Conservation (phyloP, 2,329 filamentous ascomycete genomes). For the Orbilia ellipsospora region DNA sequence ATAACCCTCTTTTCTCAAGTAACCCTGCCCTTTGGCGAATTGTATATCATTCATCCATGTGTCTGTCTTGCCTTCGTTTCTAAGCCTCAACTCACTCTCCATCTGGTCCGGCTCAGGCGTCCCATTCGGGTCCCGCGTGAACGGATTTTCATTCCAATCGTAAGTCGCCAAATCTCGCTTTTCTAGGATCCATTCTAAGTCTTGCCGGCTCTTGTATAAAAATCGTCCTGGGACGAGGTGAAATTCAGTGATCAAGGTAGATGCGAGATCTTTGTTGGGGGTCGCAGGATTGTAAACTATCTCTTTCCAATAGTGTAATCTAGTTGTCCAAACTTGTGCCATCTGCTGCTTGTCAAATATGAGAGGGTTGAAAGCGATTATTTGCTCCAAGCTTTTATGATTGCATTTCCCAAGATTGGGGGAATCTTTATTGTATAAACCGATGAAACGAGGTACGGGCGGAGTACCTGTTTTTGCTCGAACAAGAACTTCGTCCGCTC, state of each 20-base stretch:
- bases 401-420: conserved; percentile 25
- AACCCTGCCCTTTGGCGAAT: neutral
- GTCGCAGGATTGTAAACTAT: neutral
- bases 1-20: conserved; percentile 1
- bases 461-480: conserved; percentile 8
- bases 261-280: neutral
- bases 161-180: neutral
- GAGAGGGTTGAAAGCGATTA: conserved; percentile 10
- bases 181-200: neutral
- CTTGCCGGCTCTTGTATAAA: neutral
- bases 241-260: conserved; percentile 10
- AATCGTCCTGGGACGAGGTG: neutral
- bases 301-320: conserved; percentile 26
- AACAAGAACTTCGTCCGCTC: conserved; percentile 10
- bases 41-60: conserved; percentile 20
- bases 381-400: conserved; percentile 1
- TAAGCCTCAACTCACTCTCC: neutral
- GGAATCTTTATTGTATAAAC: neutral
- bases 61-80: neutral
- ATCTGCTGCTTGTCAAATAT: conserved; percentile 28
- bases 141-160: conserved; percentile 11
- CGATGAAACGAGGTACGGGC: conserved; percentile 15
- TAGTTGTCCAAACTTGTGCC: neutral
- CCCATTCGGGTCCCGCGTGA: neutral
- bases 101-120: conserved; percentile 3